A percentile compares a stretch with the other conserved stretches of the same genome.
Evolutionary conservation across 139 green algal genomes (phyloP).

Genomic region (Edaphochlamys debaryana): DNA sequence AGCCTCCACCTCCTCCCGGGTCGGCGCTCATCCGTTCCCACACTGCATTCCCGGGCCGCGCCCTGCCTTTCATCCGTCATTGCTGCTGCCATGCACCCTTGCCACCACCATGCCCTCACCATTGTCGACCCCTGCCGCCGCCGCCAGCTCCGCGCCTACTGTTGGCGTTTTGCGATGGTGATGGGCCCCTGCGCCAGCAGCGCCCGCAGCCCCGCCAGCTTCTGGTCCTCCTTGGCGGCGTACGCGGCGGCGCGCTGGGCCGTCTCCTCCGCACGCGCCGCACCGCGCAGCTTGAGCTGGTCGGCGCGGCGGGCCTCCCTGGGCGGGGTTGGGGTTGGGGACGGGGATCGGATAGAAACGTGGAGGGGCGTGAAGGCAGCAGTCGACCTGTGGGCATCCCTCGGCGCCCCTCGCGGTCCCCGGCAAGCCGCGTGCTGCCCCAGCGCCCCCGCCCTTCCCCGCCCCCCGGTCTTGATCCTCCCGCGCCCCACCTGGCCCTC

Average conservation of each 20-base stretch:
- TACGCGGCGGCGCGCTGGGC: slow-evolving; percentile 36
- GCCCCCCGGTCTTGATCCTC: not conserved
- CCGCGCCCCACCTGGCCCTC: slow-evolving; percentile 56
- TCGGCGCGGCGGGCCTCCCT: slow-evolving; percentile 41
- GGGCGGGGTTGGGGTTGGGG: not conserved
- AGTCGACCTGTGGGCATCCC: too few relatives aligned
- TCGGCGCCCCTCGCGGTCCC: too few relatives aligned
- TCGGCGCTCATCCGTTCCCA: too few relatives aligned
- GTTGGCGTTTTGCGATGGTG: slow-evolving; percentile 52
- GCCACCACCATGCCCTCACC: too few relatives aligned
- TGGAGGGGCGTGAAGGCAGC: too few relatives aligned
- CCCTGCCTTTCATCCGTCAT: too few relatives aligned
- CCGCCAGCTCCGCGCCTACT: too few relatives aligned
- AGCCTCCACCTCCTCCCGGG: too few relatives aligned
- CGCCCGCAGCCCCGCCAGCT: slow-evolving; percentile 50
- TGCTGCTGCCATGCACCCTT: too few relatives aligned
- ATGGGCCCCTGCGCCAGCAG: slow-evolving; percentile 51
- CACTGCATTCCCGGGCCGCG: too few relatives aligned
- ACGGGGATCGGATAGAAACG: not conserved
- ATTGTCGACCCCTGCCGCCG: too few relatives aligned
- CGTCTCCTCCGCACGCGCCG: slow-evolving; percentile 46
- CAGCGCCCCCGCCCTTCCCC: not conserved
- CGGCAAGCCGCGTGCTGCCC: too few relatives aligned
- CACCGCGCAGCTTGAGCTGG: not conserved
- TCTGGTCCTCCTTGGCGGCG: slow-evolving; percentile 52